These are phyloP conservation scores for Hemisphaericaspora xylofermentans DNA, from an alignment of 1,139 yeast species.

Conservation along the genomic window DNA sequence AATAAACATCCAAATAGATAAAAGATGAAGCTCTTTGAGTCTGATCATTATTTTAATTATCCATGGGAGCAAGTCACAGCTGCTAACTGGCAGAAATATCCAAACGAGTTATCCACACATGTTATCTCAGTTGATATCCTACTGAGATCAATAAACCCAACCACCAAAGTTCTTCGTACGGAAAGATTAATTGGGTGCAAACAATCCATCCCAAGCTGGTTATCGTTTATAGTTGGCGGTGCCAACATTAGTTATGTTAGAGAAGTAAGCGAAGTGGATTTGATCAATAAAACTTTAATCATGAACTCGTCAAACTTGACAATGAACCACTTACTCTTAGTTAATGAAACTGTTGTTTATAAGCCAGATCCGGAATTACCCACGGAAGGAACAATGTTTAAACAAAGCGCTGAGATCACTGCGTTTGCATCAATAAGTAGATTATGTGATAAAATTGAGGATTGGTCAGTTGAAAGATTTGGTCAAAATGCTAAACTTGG, in stretches of 20 bases:
- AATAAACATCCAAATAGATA: not conserved
- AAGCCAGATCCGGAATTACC: slow-evolving; percentile 56
- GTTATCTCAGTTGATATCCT: slow-evolving; percentile 94
- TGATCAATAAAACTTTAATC: slow-evolving; percentile 59
- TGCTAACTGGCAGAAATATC: slow-evolving; percentile 96
- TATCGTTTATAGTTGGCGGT: slow-evolving; percentile 71
- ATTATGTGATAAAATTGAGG: slow-evolving; percentile 81
- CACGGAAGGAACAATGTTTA: slow-evolving; percentile 60
- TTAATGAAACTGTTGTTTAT: slow-evolving; percentile 82
- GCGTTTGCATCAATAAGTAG: slow-evolving; percentile 73
- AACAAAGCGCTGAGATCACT: slow-evolving; percentile 84
- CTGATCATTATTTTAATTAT: slow-evolving; percentile 68
- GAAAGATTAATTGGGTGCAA: slow-evolving; percentile 89
- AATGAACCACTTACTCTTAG: slow-evolving; percentile 71
- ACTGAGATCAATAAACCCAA: slow-evolving; percentile 62
- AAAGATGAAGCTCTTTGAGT: slow-evolving; percentile 74
- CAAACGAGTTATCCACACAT: slow-evolving; percentile 87
- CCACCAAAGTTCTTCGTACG: slow-evolving; percentile 61
- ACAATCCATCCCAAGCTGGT: slow-evolving; percentile 86
- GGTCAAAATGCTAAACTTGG: slow-evolving; percentile 85
- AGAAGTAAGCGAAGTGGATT: slow-evolving; percentile 85
- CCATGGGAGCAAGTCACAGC: slow-evolving; percentile 95
- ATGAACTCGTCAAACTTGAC: slow-evolving; percentile 89
- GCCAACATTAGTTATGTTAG: slow-evolving; percentile 76
- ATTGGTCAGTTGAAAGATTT: slow-evolving; percentile 88